Percentiles rank a stretch among this genome's conserved stretches.
These are phyloP conservation scores for Myriangium duriaei DNA, from an alignment of 2,329 filamentous ascomycete species.

Conservation along the genomic window DNA sequence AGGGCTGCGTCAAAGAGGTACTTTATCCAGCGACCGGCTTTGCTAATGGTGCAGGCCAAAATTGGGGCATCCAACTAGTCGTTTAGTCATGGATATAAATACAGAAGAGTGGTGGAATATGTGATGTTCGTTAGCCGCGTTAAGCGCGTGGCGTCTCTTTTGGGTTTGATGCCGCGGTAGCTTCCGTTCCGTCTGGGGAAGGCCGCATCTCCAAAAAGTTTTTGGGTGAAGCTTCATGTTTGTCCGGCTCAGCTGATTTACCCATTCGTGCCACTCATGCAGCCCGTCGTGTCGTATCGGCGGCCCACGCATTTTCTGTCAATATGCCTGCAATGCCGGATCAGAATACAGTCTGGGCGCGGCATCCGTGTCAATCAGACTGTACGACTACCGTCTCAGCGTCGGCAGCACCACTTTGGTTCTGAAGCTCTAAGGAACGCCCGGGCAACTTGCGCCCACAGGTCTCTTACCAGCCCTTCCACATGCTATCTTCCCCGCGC, in stretches of 20 bases:
- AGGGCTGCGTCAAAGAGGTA: constrained; percentile 13
- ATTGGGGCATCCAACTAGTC: no score
- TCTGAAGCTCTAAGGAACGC: no score
- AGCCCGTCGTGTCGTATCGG: not conserved
- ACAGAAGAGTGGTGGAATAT: no score
- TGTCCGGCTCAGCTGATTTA: not conserved
- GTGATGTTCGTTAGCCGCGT: no score
- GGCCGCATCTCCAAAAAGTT: not conserved
- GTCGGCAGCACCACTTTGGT: not conserved
- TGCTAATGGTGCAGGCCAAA: constrained; percentile 12
- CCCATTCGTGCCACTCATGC: not conserved
- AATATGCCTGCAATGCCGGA: constrained; percentile 1
- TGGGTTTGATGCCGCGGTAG: no score
- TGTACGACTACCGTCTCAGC: not conserved
- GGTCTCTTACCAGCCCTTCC: no score
- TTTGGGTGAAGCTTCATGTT: not conserved
- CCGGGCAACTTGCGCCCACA: no score
- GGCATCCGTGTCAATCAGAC: not conserved
- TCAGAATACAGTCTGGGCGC: not conserved
- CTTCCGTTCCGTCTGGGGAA: no score
- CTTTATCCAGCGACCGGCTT: constrained; percentile 11
- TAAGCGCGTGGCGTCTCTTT: no score
- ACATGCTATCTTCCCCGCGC: no score
- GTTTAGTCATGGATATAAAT: no score
- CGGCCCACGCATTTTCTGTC: not conserved